Percentiles rank a stretch among this genome's conserved stretches.
These are phyloP conservation scores for Cairneyella variabilis DNA, from an alignment of 495 filamentous ascomycete species.

Conservation along the genomic window DNA sequence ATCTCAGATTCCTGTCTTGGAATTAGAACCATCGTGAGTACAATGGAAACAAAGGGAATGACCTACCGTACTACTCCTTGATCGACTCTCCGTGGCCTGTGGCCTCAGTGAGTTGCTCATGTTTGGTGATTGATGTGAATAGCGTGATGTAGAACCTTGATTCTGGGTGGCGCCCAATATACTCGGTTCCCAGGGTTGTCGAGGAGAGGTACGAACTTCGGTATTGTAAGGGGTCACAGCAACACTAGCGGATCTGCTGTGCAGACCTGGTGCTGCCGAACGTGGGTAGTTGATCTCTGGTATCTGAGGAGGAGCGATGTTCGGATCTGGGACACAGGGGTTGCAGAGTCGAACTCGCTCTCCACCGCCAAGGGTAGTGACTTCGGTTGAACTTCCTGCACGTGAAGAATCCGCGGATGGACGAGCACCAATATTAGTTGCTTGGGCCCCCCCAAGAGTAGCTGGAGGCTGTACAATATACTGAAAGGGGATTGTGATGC, in stretches of 20 bases:
- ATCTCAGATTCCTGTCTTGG: no score
- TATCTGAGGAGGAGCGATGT: slow-evolving; percentile 55
- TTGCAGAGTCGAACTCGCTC: slow-evolving; percentile 91
- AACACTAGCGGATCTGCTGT: slow-evolving; percentile 14
- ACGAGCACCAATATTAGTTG: background rate
- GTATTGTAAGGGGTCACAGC: slow-evolving; percentile 7
- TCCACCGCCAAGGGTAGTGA: slow-evolving; percentile 54
- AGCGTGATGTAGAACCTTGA: background rate
- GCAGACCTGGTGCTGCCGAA: slow-evolving; percentile 11
- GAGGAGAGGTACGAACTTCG: slow-evolving; percentile 5
- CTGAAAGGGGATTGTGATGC: slow-evolving; percentile 89
- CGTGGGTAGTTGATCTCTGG: background rate
- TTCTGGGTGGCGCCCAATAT: background rate
- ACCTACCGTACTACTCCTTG: slow-evolving; percentile 22
- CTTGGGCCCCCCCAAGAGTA: slow-evolving; percentile 21
- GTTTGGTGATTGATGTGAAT: background rate
- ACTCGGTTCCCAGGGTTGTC: slow-evolving; percentile 7
- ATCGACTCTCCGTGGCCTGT: slow-evolving; percentile 6
- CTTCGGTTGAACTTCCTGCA: slow-evolving; percentile 12
- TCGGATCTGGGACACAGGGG: slow-evolving; percentile 90
- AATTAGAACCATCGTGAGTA: no score
- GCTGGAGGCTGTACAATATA: slow-evolving; percentile 85
- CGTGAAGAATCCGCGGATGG: slow-evolving; percentile 27
- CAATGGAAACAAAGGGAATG: no score
- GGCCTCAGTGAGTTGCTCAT: slow-evolving; percentile 1